These are phyloP conservation scores for Sphaerulina musiva DNA, from an alignment of 2,329 filamentous ascomycete genomes.

Conservation along the genomic window DNA sequence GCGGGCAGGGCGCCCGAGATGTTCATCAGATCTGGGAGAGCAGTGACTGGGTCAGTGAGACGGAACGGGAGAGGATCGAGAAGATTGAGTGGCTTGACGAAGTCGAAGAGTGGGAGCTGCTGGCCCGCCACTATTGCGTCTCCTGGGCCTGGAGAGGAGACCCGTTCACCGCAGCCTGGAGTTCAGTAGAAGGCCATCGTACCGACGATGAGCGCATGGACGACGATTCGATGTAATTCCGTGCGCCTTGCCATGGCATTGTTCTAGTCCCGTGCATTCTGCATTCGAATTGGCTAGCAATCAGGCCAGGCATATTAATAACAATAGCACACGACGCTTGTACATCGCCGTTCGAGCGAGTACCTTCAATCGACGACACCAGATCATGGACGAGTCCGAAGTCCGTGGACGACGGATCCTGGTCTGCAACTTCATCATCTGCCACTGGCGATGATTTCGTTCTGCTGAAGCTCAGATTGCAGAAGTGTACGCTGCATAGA, in stretches of 20 bases:
- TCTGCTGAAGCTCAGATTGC: not conserved
- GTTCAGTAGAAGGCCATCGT: constrained; percentile 18
- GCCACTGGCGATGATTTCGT: not conserved
- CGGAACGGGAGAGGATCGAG: constrained; percentile 75
- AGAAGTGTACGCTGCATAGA: not conserved
- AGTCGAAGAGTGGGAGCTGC: constrained; percentile 83
- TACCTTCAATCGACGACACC: no score
- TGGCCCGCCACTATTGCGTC: constrained; percentile 84
- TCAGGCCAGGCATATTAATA: no score
- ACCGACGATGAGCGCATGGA: constrained; percentile 18
- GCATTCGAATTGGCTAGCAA: no score
- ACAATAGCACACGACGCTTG: no score
- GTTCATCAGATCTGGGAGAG: constrained; percentile 59
- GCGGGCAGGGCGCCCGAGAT: constrained; percentile 52
- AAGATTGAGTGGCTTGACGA: constrained; percentile 83
- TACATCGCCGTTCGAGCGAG: no score
- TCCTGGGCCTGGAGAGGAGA: constrained; percentile 71
- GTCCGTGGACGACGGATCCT: no score
- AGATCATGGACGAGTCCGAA: no score
- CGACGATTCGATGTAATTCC: constrained; percentile 11
- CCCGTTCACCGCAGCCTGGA: constrained; percentile 23
- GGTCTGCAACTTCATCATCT: not conserved
- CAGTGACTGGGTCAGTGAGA: constrained; percentile 61
- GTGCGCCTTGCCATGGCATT: not conserved
- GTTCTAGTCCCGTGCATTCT: no score